Conservation (phyloP, 305 asterid genomes). For the Withania somnifera region DNA sequence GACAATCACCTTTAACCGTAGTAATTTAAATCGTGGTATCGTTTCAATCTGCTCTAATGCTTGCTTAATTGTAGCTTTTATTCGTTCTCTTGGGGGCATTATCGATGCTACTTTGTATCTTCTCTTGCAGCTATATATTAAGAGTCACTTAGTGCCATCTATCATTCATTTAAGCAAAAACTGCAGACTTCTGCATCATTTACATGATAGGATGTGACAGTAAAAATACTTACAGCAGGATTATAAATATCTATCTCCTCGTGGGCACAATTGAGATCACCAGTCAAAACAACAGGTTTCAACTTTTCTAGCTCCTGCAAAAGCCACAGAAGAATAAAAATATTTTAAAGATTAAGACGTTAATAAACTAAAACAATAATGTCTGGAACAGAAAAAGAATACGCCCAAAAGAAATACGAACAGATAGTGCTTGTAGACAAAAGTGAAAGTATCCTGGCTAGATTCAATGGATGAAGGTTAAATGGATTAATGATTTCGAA, state of each 20-base stretch:
- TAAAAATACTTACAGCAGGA: slow-evolving; percentile 62
- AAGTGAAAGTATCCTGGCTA: not conserved
- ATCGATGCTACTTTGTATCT: not conserved
- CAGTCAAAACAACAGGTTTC: slow-evolving; percentile 91
- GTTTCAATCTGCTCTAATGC: not conserved
- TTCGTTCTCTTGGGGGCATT: not conserved
- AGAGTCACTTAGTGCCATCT: not conserved
- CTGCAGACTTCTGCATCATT: not conserved
- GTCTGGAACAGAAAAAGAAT: not conserved
- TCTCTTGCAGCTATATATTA: not conserved
- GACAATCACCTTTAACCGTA: not conserved
- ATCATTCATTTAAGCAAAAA: not conserved
- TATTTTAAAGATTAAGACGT: not conserved
- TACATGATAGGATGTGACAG: not conserved
- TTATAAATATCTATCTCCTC: slow-evolving; percentile 83
- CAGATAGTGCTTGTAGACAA: not conserved
- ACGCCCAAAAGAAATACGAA: not conserved
- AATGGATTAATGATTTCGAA: not conserved
- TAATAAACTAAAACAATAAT: not conserved
- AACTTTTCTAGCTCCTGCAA: slow-evolving; percentile 73
- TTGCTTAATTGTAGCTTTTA: not conserved
- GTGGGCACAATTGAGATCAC: slow-evolving; percentile 93
- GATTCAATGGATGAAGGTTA: not conserved
- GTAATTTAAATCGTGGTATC: not conserved
- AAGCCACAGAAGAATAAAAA: slow-evolving; percentile 15